Evolutionary conservation across 805 yeast genomes (phyloP), one percentile per base, ranked within the genome.

Genomic region (Cyberlindnera mississippiensis): DNA sequence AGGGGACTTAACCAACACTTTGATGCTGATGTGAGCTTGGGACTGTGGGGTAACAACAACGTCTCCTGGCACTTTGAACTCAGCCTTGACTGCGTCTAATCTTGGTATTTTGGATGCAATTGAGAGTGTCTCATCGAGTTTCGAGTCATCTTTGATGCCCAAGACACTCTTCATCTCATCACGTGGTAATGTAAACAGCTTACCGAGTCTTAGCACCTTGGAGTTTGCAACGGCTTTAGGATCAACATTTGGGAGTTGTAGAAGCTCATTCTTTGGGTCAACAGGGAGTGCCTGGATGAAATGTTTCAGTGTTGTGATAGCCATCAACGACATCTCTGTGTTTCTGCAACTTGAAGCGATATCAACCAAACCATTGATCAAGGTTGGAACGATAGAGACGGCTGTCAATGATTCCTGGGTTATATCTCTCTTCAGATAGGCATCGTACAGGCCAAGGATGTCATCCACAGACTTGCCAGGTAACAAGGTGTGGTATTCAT

Each of bases 1-100:
- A 6, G 91, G 80, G 2, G 95, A 85, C 53, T 82, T 80, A 30
- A 88, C 77, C 33, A 86, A 62, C 44, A 85, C 82, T 62, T 90
- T 88, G 18, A 93, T 50, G 24, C 78, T 80, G 45, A 95, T 67
- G 62, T 87, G 90, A 8, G 87, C 80, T 37, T 75, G 74, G 2
- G 97, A 78, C 19, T 75, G 72, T 20, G 96, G 83, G 0, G 89
- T 78, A 22, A 85, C 80, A 24, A 68, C 68, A 13, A 64, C 59
- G 67, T 90, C 97, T 27, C 98, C 98, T 4, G 96, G 91, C 33
- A 91, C 96, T 48, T 75, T 73, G 65, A 88, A 88, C 44, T 76
- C 78, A 33, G 95, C 82, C 38, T 75, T 76, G 22, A 89, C 50
- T 13, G 89, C 67, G 54, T 82, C 78, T 37, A 90, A 62, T 35